A percentile compares a stretch with the other conserved stretches of the same genome.
These are phyloP conservation scores for Raddia guianensis DNA, from an alignment of 176 grass and related monocot genomes.

Conservation along the genomic window DNA sequence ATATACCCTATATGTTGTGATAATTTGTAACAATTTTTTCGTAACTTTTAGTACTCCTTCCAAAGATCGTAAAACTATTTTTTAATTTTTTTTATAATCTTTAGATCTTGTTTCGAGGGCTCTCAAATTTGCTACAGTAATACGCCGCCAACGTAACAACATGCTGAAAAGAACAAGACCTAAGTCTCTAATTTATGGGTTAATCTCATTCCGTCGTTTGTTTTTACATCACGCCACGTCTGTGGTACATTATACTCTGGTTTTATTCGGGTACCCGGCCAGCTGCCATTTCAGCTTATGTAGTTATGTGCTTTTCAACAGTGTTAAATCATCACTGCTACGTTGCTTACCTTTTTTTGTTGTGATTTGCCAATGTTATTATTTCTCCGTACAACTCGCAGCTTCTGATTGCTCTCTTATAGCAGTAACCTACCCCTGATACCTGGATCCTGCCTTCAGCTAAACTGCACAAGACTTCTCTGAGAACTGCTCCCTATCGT, in stretches of 20 bases:
- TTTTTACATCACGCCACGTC: not conserved
- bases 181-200: not conserved
- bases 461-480: not conserved
- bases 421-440: not conserved
- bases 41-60: too few relatives aligned
- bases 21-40: too few relatives aligned
- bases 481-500: not conserved
- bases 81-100: too few relatives aligned
- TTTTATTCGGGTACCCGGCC: too few relatives aligned
- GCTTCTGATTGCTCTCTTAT: not conserved
- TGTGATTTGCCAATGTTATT: not conserved
- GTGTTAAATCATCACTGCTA: not conserved
- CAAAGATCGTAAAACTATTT: too few relatives aligned
- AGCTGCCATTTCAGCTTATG: too few relatives aligned
- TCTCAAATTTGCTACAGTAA: too few relatives aligned
- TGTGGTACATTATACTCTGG: not conserved
- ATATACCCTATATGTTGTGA: too few relatives aligned
- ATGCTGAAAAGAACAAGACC: too few relatives aligned
- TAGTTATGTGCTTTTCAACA: not conserved
- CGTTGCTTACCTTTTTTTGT: not conserved
- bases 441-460: not conserved
- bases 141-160: too few relatives aligned
- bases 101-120: too few relatives aligned
- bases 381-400: not conserved
- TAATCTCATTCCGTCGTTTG: slow-evolving; percentile 8